Percentiles rank a stretch among this genome's conserved stretches.
phyloP scores from a whole-genome alignment of 2,329 filamentous ascomycete species.

The Diaporthe nobilis region DNA sequence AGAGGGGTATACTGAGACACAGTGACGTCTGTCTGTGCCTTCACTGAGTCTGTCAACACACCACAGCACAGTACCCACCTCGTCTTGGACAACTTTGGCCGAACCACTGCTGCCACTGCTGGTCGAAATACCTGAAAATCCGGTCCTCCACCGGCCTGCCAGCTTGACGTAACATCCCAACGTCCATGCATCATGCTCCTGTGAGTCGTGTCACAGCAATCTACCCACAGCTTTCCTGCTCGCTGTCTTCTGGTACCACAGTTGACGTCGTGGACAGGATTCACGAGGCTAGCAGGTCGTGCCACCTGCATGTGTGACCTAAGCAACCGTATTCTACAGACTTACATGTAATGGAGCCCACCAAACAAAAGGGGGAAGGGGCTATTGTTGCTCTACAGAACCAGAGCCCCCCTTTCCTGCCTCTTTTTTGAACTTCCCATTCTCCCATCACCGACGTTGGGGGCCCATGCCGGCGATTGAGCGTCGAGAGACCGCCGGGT shows the following conservation, averaged over 20 bases:
- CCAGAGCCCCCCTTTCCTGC: not conserved
- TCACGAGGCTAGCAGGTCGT: conserved; percentile 25
- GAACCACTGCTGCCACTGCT: not conserved
- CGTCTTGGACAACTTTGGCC: not conserved
- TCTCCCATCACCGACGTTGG: not conserved
- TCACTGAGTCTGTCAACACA: not conserved
- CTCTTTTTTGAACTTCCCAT: not conserved
- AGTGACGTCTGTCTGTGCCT: conserved; percentile 14
- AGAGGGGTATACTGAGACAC: not conserved
- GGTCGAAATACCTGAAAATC: not conserved
- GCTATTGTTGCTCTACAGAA: not conserved
- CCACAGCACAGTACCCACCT: not conserved
- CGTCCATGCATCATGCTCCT: conserved; percentile 20
- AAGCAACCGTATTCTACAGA: not conserved
- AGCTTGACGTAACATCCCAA: conserved; percentile 32
- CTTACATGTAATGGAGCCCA: conserved; percentile 18
- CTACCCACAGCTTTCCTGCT: conserved; percentile 1
- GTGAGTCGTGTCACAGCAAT: conserved; percentile 12
- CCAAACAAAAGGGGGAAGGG: not conserved
- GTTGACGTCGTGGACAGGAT: conserved; percentile 24
- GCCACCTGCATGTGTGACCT: conserved; percentile 18
- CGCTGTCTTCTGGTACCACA: conserved; percentile 3
- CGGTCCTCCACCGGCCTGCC: not conserved
- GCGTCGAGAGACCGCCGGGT: too few species aligned
- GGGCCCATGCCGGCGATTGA: not conserved